Percentiles rank a stretch among this genome's conserved stretches.
These are phyloP conservation scores for Pontederia paniculata DNA, from an alignment of 176 grass and related monocot species.

Conservation along the genomic window DNA sequence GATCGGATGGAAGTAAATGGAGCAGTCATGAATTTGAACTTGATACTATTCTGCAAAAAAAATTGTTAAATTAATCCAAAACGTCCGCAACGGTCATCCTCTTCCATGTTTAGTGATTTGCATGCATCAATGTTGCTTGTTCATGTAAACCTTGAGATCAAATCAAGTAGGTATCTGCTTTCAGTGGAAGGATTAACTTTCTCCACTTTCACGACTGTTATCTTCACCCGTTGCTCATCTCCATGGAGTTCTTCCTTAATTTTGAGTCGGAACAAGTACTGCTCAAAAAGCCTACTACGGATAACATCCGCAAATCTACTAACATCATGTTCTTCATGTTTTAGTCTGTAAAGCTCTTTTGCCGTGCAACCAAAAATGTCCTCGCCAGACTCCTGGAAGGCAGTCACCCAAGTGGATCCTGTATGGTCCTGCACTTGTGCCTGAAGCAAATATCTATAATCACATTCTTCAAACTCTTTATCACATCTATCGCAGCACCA, in stretches of 20 bases:
- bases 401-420: constrained; percentile 61
- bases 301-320: constrained; percentile 41
- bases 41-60: background rate
- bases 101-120: background rate
- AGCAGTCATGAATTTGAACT: too few species aligned
- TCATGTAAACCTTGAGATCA: constrained; percentile 19
- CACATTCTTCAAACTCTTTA: constrained; percentile 77
- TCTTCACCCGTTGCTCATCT: constrained; percentile 65
- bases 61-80: background rate
- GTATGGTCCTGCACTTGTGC: constrained; percentile 84
- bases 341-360: constrained; percentile 43
- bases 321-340: constrained; percentile 31
- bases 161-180: constrained; percentile 60
- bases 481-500: constrained; percentile 79
- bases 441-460: constrained; percentile 88
- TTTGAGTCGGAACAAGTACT: constrained; percentile 66
- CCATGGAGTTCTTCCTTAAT: constrained; percentile 77
- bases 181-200: constrained; percentile 54
- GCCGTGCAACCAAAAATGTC: constrained; percentile 70
- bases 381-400: constrained; percentile 72
- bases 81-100: background rate
- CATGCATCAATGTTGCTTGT: background rate
- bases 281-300: constrained; percentile 38
- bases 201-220: constrained; percentile 56
- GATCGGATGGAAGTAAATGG: too few species aligned